Evolutionary conservation across 2,329 filamentous ascomycete species (phyloP).

Genomic region (Pseudogymnoascus sp.): DNA sequence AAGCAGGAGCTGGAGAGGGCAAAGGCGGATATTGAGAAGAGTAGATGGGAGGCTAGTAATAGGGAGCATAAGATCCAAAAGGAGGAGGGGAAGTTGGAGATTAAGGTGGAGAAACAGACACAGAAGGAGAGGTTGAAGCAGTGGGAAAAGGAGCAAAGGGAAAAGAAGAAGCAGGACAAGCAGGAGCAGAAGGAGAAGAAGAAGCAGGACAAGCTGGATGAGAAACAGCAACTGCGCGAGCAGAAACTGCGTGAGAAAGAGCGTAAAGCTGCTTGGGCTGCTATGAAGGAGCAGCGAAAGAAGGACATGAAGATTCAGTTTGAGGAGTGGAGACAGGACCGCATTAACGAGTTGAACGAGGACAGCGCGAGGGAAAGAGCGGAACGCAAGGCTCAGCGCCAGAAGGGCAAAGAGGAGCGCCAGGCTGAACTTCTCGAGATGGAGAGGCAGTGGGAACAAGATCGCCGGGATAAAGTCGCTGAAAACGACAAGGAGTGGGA

Average conservation of each 20-base stretch:
- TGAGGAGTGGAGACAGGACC: neutral
- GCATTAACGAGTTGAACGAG: neutral
- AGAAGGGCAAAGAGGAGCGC: neutral
- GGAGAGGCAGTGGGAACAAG: conserved; percentile 3
- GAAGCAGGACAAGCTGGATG: neutral
- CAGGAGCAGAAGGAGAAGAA: neutral
- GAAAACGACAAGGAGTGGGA: neutral
- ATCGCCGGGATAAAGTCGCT: neutral
- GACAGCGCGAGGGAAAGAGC: neutral
- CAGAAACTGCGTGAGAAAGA: neutral
- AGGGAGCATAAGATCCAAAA: neutral
- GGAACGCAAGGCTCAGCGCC: neutral
- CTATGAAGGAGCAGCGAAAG: neutral
- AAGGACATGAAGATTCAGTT: neutral
- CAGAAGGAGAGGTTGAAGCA: neutral
- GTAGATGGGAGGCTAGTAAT: neutral
- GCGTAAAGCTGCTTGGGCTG: neutral
- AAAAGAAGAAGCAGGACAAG: neutral
- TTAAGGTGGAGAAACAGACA: neutral
- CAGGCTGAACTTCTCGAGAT: neutral
- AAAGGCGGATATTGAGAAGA: neutral
- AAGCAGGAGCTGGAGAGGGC: neutral
- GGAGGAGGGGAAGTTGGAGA: neutral
- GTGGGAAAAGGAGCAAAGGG: neutral
- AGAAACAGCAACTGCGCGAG: neutral